Conservation (phyloP, 495 filamentous ascomycete genomes). For the Trichocladium antarcticum region DNA sequence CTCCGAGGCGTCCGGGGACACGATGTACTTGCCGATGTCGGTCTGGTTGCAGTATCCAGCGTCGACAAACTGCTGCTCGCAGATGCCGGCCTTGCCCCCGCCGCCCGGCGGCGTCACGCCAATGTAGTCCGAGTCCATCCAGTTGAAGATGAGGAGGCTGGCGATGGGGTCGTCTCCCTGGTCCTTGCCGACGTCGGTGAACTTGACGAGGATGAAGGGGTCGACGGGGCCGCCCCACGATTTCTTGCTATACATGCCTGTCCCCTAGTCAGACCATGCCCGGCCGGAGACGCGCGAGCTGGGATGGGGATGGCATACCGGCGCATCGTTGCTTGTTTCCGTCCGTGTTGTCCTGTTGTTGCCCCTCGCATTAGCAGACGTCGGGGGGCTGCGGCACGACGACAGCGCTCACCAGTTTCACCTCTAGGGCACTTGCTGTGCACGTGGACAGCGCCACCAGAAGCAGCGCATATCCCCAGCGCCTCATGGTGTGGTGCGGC, state of each 20-base stretch:
- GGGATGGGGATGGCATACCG: constrained; percentile 22
- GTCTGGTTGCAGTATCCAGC: constrained; percentile 56
- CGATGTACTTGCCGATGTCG: constrained; percentile 75
- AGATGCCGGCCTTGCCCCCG: constrained; percentile 58
- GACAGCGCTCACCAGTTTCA: constrained; percentile 37
- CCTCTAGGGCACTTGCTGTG: constrained; percentile 52
- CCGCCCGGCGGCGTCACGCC: constrained; percentile 40
- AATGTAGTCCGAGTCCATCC: constrained; percentile 69
- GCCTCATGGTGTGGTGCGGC: constrained; percentile 30
- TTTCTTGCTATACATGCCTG: constrained; percentile 87
- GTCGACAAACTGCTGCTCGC: constrained; percentile 56
- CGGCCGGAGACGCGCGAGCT: background rate
- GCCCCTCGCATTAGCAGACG: background rate
- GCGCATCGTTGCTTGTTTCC: constrained; percentile 78
- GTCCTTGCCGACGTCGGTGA: constrained; percentile 49
- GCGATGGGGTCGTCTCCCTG: constrained; percentile 57
- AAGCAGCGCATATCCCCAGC: constrained; percentile 27
- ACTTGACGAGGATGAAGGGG: constrained; percentile 79
- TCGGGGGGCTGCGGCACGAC: background rate
- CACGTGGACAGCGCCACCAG: constrained; percentile 42
- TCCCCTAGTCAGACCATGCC: constrained; percentile 6
- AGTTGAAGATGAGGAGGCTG: constrained; percentile 89
- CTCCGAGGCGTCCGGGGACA: constrained; percentile 59
- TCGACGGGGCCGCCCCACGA: constrained; percentile 82
- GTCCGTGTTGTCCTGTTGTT: constrained; percentile 55